A percentile compares a stretch with the other conserved stretches of the same genome.
phyloP scores from a whole-genome alignment of 768 basidiomycete genomes.

The Leccinum broughii region DNA sequence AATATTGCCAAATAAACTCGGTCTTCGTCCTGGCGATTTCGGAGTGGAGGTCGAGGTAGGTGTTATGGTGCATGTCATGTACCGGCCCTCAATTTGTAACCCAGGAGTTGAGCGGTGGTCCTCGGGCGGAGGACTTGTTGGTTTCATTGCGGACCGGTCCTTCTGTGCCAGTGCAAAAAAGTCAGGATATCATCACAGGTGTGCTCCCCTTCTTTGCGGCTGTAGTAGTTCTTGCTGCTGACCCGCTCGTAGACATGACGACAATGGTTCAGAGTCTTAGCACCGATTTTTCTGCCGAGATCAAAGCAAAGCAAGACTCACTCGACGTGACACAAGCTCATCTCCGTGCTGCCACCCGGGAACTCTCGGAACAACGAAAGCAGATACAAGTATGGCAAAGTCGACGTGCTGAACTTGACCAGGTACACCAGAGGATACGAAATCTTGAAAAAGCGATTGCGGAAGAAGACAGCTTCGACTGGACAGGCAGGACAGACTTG shows the following conservation, averaged over 20 bases:
- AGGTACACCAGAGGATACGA: slow-evolving; percentile 73
- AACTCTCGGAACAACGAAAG: slow-evolving; percentile 87
- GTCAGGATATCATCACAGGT: slow-evolving; percentile 85
- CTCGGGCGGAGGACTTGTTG: slow-evolving; percentile 78
- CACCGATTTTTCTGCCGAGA: slow-evolving; percentile 77
- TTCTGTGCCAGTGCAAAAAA: slow-evolving; percentile 79
- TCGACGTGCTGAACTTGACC: slow-evolving; percentile 76
- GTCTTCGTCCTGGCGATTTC: slow-evolving; percentile 90
- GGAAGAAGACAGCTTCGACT: slow-evolving; percentile 84
- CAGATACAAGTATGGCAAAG: slow-evolving; percentile 77
- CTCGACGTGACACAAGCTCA: slow-evolving; percentile 88
- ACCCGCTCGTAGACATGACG: slow-evolving; percentile 67
- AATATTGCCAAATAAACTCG: slow-evolving; percentile 98
- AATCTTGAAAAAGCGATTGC: slow-evolving; percentile 80
- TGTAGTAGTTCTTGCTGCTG: slow-evolving; percentile 6
- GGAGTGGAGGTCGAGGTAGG: slow-evolving; percentile 89
- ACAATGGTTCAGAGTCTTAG: slow-evolving; percentile 79
- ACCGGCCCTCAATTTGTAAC: slow-evolving; percentile 3
- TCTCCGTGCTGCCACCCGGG: slow-evolving; percentile 85
- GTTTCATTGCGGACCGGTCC: slow-evolving; percentile 72
- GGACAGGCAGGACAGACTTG: slow-evolving; percentile 72
- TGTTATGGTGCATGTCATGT: slow-evolving; percentile 2
- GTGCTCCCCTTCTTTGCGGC: slow-evolving; percentile 6
- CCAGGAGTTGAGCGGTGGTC: slow-evolving; percentile 70
- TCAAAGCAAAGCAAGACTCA: slow-evolving; percentile 82